phyloP scores from a whole-genome alignment of 129 eudicot genomes.

The Helianthus tuberosus region DNA sequence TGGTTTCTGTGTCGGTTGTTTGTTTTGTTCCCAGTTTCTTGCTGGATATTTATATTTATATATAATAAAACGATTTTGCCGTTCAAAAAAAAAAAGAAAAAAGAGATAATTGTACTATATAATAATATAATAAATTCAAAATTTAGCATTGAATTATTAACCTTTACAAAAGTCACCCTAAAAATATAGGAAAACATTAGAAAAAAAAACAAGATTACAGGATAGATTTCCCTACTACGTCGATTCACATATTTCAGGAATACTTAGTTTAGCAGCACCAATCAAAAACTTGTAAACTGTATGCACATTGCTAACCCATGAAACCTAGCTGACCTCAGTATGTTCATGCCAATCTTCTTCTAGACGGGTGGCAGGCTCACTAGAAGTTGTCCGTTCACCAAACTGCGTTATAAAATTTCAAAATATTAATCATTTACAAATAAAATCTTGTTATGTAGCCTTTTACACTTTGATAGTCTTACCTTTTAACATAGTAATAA shows the following conservation, averaged over 20 bases:
- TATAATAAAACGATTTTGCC: too few species aligned
- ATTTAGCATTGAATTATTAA: slow-evolving; percentile 15
- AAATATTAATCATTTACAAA: background rate
- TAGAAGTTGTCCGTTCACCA: slow-evolving; percentile 58
- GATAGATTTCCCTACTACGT: slow-evolving; percentile 21
- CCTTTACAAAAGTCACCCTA: slow-evolving; percentile 28
- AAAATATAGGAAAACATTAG: background rate
- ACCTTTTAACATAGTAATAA: slow-evolving; percentile 91
- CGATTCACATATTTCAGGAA: slow-evolving; percentile 19
- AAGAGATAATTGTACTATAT: too few species aligned
- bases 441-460: background rate
- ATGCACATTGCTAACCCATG: slow-evolving; percentile 25
- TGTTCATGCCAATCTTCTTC: slow-evolving; percentile 14
- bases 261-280: slow-evolving; percentile 24
- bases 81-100: too few species aligned
- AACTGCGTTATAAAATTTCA: slow-evolving; percentile 43
- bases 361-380: slow-evolving; percentile 70
- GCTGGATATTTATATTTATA: too few species aligned
- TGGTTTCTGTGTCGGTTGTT: too few species aligned
- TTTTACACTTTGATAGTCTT: background rate
- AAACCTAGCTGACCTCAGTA: slow-evolving; percentile 20
- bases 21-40: too few species aligned
- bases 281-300: slow-evolving; percentile 21
- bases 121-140: slow-evolving; percentile 29
- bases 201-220: slow-evolving; percentile 23